Percentiles rank a stretch among this genome's conserved stretches.
phyloP scores from a whole-genome alignment of 495 filamentous ascomycete species.

The Neurospora sp. region DNA sequence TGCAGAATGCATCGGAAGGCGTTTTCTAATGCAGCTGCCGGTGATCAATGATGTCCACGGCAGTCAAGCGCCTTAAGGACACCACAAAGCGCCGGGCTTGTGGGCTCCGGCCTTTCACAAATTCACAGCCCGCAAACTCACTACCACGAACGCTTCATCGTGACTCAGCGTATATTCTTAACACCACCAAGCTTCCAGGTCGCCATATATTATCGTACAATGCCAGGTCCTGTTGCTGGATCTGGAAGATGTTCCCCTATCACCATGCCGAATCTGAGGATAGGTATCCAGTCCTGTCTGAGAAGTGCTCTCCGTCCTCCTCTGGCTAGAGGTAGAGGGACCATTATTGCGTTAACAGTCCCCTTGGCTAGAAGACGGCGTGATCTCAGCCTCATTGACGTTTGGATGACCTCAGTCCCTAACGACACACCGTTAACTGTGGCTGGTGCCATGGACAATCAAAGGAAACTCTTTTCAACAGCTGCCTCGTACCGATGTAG shows the following conservation, averaged over 20 bases:
- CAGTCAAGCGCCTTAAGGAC: not conserved
- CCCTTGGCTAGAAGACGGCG: not conserved
- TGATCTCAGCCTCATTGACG: not conserved
- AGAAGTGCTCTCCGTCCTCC: not conserved
- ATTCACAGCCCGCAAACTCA: not conserved
- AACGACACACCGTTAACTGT: no score
- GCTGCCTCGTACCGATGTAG: not conserved
- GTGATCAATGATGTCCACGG: not conserved
- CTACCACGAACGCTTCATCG: not conserved
- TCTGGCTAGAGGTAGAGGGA: not conserved
- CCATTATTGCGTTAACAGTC: not conserved
- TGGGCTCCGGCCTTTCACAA: not conserved
- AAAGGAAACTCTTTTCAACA: not conserved
- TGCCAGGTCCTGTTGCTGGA: not conserved
- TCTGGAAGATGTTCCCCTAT: not conserved
- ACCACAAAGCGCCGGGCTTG: not conserved
- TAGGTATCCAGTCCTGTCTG: not conserved
- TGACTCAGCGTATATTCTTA: not conserved
- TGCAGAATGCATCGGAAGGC: not conserved
- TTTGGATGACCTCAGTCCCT: not conserved
- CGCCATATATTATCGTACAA: not conserved
- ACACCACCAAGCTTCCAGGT: not conserved
- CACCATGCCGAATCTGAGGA: not conserved
- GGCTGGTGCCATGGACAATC: not conserved
- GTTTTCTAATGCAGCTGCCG: not conserved